Evolutionary conservation across 176 grass and related monocot species (phyloP).

Genomic region (Puccinellia tenuiflora): DNA sequence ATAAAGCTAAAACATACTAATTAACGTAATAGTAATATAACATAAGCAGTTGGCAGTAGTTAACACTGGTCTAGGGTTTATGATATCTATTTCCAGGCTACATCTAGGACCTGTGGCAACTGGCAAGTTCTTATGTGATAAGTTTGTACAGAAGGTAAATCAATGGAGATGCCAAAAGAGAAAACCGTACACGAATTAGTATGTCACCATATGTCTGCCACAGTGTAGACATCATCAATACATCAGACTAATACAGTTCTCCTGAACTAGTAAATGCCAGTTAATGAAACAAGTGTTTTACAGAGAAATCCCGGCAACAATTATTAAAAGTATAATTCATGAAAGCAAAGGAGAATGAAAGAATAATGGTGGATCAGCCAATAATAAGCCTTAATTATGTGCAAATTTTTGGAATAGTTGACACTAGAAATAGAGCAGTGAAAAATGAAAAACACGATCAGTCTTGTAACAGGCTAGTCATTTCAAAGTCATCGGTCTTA

Average conservation of each 20-base stretch:
- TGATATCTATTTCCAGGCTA: neutral
- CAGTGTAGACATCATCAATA: constrained; percentile 10
- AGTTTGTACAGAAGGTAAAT: constrained; percentile 19
- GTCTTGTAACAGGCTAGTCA: neutral
- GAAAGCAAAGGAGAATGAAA: neutral
- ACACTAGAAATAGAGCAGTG: neutral
- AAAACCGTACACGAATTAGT: neutral
- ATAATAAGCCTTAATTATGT: neutral
- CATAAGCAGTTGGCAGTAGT: neutral
- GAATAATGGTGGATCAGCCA: neutral
- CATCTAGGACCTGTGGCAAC: neutral
- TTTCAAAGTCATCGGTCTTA: neutral
- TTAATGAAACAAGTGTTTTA: constrained; percentile 9
- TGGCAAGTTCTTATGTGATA: neutral
- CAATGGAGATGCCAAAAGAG: neutral
- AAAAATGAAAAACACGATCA: neutral
- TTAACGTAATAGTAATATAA: neutral
- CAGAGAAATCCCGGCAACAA: neutral
- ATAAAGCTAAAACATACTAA: constrained; percentile 7
- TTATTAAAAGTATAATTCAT: neutral
- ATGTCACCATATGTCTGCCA: neutral
- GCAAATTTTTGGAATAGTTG: neutral
- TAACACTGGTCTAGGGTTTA: neutral
- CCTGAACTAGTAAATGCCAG: neutral
- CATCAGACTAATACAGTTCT: neutral